Evolutionary conservation across 345 rosid species (phyloP), one percentile per base, ranked within the genome.

Genomic region (rapeseed (Brassica napus)): DNA sequence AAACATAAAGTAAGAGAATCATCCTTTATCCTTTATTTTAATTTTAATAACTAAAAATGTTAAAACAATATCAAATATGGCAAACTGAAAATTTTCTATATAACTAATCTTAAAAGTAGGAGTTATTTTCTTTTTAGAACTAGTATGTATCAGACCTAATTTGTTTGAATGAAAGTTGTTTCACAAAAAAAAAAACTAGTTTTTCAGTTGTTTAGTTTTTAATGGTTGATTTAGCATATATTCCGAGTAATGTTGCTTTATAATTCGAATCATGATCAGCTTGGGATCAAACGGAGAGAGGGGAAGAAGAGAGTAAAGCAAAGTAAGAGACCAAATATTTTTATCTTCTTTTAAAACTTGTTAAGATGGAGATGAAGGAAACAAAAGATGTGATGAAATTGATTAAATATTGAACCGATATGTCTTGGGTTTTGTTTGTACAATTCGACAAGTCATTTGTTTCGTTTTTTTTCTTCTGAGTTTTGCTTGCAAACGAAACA

Each of bases 201-300:
- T 23, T 10, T 10, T 4, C 18, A 61, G 8, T 26, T 60, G 16
- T 60, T 11, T 23, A 58, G 26, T 10, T 58, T 55, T 21, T 58
- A 23, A 31, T 58, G 63, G 6, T 58, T 23, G 31, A 58, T 58
- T 58, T 57, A 58, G 6, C 42, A 65, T 49, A 52, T 28, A 30
- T 69, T 69, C 62, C 28, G 32, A 52, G 34, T 30, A 30, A 24
- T 6, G 34, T 65, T 65, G 14, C 11, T 30, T 21, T 61, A 8
- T 60, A 87, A 52, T 81, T 83, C 1, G 75, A 57, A 18, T 65
- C 62, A 39, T n/a, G 16, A 12, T 81, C 16, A 49, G 77, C 80
- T 74, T 57, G 73, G 44, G 67, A 74, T 61, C 70, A 8, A 74
- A 52, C 7, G 74, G 71, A 12, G 21, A 74, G 52, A 74, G 60